Base-by-base conservation (phyloP, 495 filamentous ascomycete species). In the Penicillium herquei region DNA sequence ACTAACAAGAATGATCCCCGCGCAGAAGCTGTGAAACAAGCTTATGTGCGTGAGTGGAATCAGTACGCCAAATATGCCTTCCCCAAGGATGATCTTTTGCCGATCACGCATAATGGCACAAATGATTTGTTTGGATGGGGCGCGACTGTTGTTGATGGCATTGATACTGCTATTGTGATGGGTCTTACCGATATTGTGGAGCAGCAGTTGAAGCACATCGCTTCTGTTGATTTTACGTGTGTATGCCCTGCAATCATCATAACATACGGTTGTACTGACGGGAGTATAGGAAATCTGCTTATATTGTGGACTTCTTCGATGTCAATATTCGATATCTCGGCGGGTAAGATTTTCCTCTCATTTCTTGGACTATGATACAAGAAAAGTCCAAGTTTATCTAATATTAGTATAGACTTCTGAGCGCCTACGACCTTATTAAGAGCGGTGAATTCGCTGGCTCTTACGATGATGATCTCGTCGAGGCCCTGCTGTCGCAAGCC, bases 141-240 rank as follows among this genome's bases (percentile, higher is more conserved):
- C 40, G 62, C 62, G 8, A 52, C 55, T 17, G 56, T 61, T 26
- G 62, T 65, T 6, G 62, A 65, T 54, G 62, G 51, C 7, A 61
- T 65, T 34, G 62, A 65, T 34, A 65, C 62, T 16, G 62, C 62
- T 7, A 57, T 65, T 47, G 45, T 65, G 17, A 65, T 65, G 62
- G 58, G 58, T 14, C 52, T 65, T 17, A 65, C 62, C 11, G 62
- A 62, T 53, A 61, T 65, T 39, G 62, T 65, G 2, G 58, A 58
- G 40, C 13, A 52, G 17, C 62, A 65, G 52, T 43, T 62, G 48
- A 58, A 58, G 34, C 57, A 61, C 33, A 65, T 65, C 49, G 55
- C 55, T 9, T 41, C 57, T 0, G 47, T 58, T 45, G 62, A 65
- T 47, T 65, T 61, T 45, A 62, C 62, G 61, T 64, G 54, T 17